Base-by-base conservation (phyloP, 495 filamentous ascomycete species). In the Lasiosphaeria hispida region DNA sequence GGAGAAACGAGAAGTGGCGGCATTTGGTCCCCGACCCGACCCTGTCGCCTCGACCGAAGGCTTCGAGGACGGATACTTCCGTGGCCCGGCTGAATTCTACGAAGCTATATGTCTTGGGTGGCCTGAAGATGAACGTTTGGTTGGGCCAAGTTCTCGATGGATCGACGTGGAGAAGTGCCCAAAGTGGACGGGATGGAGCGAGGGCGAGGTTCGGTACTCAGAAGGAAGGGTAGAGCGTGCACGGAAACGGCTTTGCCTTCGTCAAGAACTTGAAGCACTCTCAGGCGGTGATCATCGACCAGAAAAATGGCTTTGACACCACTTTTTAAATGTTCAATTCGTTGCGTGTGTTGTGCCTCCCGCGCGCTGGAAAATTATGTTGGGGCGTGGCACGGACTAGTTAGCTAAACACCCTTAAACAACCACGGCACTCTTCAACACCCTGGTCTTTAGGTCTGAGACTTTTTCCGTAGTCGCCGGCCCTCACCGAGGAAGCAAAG, bases 11-110 rank as follows among this genome's bases (percentile, higher is more conserved):
- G 56, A 58, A 50, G 47, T 43, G 37, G 38, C 56, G 17, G 47
- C 56, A 35, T 51, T 58, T 43, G 56, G 56, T 39, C 56, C 34
- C 23, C 56, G 23, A 19, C 56, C 39, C n/a, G 53, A 55, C 18
- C 53, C 53, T 33, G 39, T 59, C 37, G 39, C 57, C 30, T 53
- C 57, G 10, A 55, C 40, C 34, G 10, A 37, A 6, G 39, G 30
- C 34, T 19, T 36, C 13, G 53, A 55, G 39, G 53, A 55, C 30
- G 40, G 23, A 45, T 55, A 13, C 18, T 55, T 45, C 34, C 19
- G 30, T 10, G 48, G 48, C n/a, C 48, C 48, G 36, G 19, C 17
- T 43, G n/a, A 10, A 7, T 35, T 11, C 17, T 30, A 49, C 30
- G 18, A 49, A 23, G 30, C 45, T 35, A 15, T 7, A 15, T 19